Conservation (phyloP, 495 filamentous ascomycete genomes). For the Usnea hakonensis region DNA sequence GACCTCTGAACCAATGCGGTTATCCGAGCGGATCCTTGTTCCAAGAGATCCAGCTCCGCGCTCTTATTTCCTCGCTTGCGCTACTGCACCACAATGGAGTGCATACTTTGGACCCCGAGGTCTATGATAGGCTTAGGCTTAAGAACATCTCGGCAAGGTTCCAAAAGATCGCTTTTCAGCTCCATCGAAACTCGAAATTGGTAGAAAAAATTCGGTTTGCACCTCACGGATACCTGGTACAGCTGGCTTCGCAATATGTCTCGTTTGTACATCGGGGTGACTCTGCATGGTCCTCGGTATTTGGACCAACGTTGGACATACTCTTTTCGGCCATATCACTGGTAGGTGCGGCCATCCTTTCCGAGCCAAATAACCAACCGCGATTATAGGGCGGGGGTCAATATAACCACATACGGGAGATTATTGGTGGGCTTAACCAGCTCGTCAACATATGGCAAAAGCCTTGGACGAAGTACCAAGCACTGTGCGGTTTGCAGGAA, state of each 20-base stretch:
- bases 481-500: constrained; percentile 9
- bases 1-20: not conserved
- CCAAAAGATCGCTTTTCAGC: not conserved
- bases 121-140: not conserved
- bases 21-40: not conserved
- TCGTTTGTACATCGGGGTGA: constrained; percentile 12
- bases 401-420: constrained; percentile 5
- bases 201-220: not conserved
- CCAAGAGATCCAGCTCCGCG: constrained; percentile 11
- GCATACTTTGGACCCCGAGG: not conserved
- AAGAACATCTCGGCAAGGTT: constrained; percentile 7
- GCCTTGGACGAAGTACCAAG: not conserved
- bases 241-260: constrained; percentile 17
- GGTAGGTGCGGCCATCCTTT: not conserved
- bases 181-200: not conserved
- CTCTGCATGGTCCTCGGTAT: not conserved
- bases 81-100: constrained; percentile 11
- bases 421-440: not conserved
- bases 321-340: constrained; percentile 13
- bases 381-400: constrained; percentile 6
- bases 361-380: not conserved
- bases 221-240: not conserved
- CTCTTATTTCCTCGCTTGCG: constrained; percentile 16
- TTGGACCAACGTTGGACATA: constrained; percentile 6
- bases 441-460: constrained; percentile 7